These are phyloP conservation scores for Leccinum fuscescens DNA, from an alignment of 1,284 basidiomycete species.

Conservation along the genomic window DNA sequence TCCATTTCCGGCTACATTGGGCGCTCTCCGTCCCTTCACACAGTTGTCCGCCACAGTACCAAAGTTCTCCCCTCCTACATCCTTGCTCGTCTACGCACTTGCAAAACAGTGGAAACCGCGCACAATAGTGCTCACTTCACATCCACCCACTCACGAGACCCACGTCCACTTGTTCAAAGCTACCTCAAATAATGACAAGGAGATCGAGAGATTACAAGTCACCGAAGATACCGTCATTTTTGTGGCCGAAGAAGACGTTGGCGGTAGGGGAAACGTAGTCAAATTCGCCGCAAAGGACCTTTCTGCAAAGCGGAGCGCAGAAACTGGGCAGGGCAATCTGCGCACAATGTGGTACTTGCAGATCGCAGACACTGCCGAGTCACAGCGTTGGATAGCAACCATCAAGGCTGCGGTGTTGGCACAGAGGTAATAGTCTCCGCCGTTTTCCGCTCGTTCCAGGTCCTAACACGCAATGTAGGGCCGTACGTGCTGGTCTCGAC, in stretches of 20 bases:
- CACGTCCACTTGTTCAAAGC: slow-evolving; percentile 74
- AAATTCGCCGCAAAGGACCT: slow-evolving; percentile 65
- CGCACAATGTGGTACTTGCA: slow-evolving; percentile 58
- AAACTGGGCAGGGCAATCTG: background rate
- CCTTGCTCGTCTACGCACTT: slow-evolving; percentile 65
- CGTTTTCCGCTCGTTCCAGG: background rate
- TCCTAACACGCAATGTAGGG: slow-evolving; percentile 38
- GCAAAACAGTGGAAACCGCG: slow-evolving; percentile 72
- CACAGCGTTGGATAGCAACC: slow-evolving; percentile 69
- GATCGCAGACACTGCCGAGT: slow-evolving; percentile 55
- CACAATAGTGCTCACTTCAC: slow-evolving; percentile 58
- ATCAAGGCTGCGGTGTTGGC: slow-evolving; percentile 70
- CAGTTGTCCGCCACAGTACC: slow-evolving; percentile 53
- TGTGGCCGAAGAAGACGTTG: slow-evolving; percentile 66
- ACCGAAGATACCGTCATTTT: slow-evolving; percentile 72
- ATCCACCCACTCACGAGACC: slow-evolving; percentile 41
- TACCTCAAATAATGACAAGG: slow-evolving; percentile 53
- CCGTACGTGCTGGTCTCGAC: slow-evolving; percentile 63
- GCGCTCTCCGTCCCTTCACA: slow-evolving; percentile 48
- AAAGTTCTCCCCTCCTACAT: slow-evolving; percentile 65
- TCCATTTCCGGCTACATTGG: slow-evolving; percentile 56
- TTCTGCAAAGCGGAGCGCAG: slow-evolving; percentile 44
- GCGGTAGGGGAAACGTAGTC: slow-evolving; percentile 60
- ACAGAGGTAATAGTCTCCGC: slow-evolving; percentile 50
- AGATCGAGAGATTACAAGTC: slow-evolving; percentile 70